phyloP scores from a whole-genome alignment of 192 early-diverging fungal species.

The Coemansia sp. region DNA sequence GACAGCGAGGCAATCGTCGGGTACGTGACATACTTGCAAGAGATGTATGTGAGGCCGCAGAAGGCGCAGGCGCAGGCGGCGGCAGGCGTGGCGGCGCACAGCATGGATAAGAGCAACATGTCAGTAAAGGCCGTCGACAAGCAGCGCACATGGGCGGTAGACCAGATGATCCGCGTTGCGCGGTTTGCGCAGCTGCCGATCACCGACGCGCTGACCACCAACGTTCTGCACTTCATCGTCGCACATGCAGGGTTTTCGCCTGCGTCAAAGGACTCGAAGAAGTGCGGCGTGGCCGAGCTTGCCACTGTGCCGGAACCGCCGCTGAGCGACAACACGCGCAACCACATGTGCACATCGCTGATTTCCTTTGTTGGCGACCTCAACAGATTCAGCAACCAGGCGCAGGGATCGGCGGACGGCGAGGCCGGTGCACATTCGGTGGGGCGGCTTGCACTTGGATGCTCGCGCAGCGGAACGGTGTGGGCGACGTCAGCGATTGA shows the following conservation, averaged over 20 bases:
- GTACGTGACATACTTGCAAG: conserved; percentile 74
- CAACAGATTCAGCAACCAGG: conserved; percentile 12
- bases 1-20: conserved; percentile 62
- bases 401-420: background rate
- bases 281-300: conserved; percentile 49
- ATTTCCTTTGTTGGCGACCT: conserved; percentile 70
- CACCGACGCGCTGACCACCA: conserved; percentile 68
- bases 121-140: conserved; percentile 43
- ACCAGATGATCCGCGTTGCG: conserved; percentile 78
- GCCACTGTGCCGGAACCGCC: conserved; percentile 53
- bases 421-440: conserved; percentile 7
- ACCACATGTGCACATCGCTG: conserved; percentile 63
- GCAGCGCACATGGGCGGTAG: conserved; percentile 75
- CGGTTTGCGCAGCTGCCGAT: conserved; percentile 72
- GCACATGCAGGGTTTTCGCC: conserved; percentile 70
- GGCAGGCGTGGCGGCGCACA: conserved; percentile 33
- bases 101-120: conserved; percentile 25
- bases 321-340: conserved; percentile 58
- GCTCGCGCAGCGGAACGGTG: conserved; percentile 13
- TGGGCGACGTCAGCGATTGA: conserved; percentile 26
- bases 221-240: conserved; percentile 66
- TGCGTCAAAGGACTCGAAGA: conserved; percentile 44
- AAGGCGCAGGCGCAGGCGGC: conserved; percentile 16
- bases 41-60: conserved; percentile 62
- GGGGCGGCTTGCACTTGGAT: conserved; percentile 13